phyloP scores from a whole-genome alignment of 176 grass and related monocot genomes.

The Musa acuminata region DNA sequence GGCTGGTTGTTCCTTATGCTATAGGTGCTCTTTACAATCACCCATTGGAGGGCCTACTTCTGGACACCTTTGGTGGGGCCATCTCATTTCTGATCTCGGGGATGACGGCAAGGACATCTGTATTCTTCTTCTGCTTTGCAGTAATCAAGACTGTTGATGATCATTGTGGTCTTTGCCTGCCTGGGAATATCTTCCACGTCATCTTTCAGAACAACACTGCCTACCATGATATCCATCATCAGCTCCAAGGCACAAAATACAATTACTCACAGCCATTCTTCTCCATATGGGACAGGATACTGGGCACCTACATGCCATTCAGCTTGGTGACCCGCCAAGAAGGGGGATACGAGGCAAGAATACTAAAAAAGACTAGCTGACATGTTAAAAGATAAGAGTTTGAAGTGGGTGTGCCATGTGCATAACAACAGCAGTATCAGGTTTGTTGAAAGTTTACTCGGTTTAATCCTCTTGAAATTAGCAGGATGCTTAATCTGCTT shows the following conservation, averaged over 20 bases:
- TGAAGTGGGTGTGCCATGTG: not conserved
- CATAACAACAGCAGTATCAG: not conserved
- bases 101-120: not conserved
- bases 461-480: not conserved
- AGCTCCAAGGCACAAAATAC: constrained; percentile 7
- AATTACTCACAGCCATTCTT: constrained; percentile 10
- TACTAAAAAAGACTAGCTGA: not conserved
- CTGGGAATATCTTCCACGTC: constrained; percentile 3
- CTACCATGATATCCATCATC: constrained; percentile 14
- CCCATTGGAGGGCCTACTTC: constrained; percentile 8
- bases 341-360: constrained; percentile 9
- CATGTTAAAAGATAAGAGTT: not conserved
- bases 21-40: constrained; percentile 12
- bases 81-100: constrained; percentile 6
- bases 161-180: constrained; percentile 3
- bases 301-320: constrained; percentile 11
- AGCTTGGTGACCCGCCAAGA: not conserved
- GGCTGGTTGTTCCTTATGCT: constrained; percentile 3
- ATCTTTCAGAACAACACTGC: constrained; percentile 13
- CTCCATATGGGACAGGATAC: not conserved
- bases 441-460: not conserved
- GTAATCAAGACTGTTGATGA: constrained; percentile 7
- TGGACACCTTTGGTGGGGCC: constrained; percentile 3
- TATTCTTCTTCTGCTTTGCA: constrained; percentile 11
- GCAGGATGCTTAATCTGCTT: not conserved